Conservation (phyloP, 805 yeast species). For the Lipomyces chichibuensis region DNA sequence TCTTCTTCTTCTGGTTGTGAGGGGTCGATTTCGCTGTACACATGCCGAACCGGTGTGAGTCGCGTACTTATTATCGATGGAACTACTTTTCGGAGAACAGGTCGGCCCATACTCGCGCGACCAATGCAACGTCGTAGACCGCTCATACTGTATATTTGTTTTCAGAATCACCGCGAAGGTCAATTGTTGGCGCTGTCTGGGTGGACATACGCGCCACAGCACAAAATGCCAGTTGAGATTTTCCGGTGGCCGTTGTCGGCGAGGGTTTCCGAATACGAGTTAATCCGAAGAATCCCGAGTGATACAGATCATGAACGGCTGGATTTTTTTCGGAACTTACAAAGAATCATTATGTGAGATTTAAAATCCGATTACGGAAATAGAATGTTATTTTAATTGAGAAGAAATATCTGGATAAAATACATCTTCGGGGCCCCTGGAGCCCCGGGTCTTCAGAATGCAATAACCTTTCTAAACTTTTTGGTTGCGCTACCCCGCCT, state of each 20-base stretch:
- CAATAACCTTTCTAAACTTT: too few species aligned
- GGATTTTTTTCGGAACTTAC: too few species aligned
- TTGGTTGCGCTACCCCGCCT: too few species aligned
- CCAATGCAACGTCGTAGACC: background rate
- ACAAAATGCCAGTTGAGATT: background rate
- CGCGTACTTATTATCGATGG: background rate
- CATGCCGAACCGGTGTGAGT: background rate
- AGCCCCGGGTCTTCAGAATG: too few species aligned
- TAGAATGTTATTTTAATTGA: too few species aligned
- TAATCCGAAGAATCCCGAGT: too few species aligned
- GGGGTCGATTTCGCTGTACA: slow-evolving; percentile 26
- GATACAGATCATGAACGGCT: too few species aligned
- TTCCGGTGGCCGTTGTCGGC: background rate
- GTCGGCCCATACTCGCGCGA: background rate
- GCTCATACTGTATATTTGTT: background rate
- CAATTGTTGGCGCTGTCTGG: background rate
- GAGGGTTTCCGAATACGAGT: too few species aligned
- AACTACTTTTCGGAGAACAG: background rate
- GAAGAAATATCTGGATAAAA: too few species aligned
- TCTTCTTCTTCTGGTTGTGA: slow-evolving; percentile 25
- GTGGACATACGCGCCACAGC: background rate
- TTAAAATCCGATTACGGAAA: too few species aligned
- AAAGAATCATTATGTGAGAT: too few species aligned
- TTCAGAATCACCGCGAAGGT: background rate
- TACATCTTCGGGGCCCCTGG: too few species aligned